These are phyloP conservation scores for Bruguiera parviflora DNA, from an alignment of 345 rosid genomes.

Conservation along the genomic window DNA sequence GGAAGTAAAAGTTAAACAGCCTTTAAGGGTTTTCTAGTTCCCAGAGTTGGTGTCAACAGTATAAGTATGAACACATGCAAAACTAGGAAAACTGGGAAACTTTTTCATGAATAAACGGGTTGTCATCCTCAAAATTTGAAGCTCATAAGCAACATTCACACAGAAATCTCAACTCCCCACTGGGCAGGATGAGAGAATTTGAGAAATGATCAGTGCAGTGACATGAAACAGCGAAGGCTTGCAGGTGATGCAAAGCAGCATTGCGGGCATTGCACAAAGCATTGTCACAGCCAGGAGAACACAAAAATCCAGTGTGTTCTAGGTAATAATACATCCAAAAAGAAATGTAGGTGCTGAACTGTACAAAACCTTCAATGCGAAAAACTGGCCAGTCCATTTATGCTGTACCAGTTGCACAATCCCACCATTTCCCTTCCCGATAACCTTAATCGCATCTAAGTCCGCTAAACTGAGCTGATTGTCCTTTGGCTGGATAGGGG, in stretches of 20 bases:
- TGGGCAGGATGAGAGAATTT: too few species aligned
- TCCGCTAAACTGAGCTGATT: constrained; percentile 73
- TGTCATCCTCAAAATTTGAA: neutral
- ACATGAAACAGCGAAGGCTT: too few species aligned
- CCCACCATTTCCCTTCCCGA: constrained; percentile 96
- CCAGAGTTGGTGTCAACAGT: neutral
- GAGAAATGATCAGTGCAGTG: too few species aligned
- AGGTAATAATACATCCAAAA: neutral
- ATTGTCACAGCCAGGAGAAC: neutral
- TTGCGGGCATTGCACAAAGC: too few species aligned
- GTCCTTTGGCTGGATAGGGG: constrained; percentile 68
- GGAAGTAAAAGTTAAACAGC: neutral
- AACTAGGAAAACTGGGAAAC: neutral
- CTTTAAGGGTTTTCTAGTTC: neutral
- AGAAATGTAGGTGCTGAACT: neutral
- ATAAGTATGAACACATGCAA: neutral
- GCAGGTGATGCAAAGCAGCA: too few species aligned
- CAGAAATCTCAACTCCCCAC: too few species aligned
- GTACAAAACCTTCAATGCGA: constrained; percentile 71
- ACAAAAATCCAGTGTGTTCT: neutral
- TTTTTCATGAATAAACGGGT: neutral
- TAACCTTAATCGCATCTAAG: constrained; percentile 66
- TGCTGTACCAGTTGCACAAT: constrained; percentile 92
- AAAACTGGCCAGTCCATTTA: constrained; percentile 88
- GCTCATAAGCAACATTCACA: too few species aligned